These are phyloP conservation scores for Eutypa lata DNA, from an alignment of 2,329 filamentous ascomycete genomes.

Conservation along the genomic window DNA sequence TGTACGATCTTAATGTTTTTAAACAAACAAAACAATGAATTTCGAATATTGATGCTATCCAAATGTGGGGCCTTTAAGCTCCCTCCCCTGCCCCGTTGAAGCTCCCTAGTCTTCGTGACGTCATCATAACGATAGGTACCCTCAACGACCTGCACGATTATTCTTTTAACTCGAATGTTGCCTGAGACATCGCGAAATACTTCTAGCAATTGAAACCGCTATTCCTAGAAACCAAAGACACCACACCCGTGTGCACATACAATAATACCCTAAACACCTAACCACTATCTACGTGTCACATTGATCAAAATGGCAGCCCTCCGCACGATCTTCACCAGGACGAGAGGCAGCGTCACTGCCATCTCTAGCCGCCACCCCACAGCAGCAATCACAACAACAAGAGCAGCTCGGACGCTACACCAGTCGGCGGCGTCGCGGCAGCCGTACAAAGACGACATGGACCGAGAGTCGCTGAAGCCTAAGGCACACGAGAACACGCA, in stretches of 20 bases:
- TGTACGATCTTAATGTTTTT: too few species aligned
- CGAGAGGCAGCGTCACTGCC: background rate
- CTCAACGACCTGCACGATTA: background rate
- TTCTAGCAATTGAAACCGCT: background rate
- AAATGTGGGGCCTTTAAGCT: too few species aligned
- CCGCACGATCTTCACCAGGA: background rate
- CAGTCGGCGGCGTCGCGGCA: slow-evolving; percentile 19
- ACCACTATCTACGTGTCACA: background rate
- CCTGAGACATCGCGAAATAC: too few species aligned
- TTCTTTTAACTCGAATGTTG: too few species aligned
- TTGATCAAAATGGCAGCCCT: background rate
- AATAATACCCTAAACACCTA: background rate
- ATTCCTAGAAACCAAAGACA: too few species aligned
- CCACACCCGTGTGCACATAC: too few species aligned
- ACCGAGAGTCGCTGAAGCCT: slow-evolving; percentile 63
- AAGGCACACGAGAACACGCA: slow-evolving; percentile 65
- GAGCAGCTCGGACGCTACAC: slow-evolving; percentile 25
- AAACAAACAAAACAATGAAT: too few species aligned
- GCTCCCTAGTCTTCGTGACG: background rate
- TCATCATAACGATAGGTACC: background rate
- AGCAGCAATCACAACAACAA: background rate
- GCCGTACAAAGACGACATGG: slow-evolving; percentile 51
- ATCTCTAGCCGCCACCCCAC: slow-evolving; percentile 1
- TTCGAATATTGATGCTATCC: too few species aligned
- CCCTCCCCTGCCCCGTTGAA: too few species aligned